Conservation (phyloP, 2,329 filamentous ascomycete species). For the Aspergillus viridinutans region DNA sequence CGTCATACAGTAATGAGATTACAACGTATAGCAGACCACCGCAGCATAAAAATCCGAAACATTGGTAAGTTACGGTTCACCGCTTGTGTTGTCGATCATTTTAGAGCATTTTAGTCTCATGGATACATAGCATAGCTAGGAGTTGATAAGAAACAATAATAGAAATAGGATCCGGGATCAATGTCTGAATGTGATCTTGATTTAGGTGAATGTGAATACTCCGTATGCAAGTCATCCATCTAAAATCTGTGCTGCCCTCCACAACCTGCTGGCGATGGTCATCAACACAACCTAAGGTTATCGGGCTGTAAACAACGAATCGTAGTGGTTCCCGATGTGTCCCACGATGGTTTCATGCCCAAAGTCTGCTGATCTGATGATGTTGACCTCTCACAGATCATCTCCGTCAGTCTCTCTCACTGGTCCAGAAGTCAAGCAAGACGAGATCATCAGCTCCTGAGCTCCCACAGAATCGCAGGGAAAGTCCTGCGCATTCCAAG, state of each 20-base stretch:
- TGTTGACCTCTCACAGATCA: neutral
- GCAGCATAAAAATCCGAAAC: neutral
- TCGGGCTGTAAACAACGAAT: neutral
- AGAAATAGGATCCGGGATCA: neutral
- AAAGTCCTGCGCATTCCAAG: neutral
- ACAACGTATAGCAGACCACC: neutral
- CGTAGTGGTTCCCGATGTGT: neutral
- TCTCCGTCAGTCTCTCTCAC: neutral
- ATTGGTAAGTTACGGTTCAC: neutral
- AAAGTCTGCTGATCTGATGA: neutral
- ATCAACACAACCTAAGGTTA: neutral
- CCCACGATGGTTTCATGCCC: neutral
- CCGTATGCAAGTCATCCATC: neutral
- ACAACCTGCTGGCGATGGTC: neutral
- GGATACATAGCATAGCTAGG: neutral
- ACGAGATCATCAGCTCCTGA: neutral
- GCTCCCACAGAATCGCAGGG: neutral
- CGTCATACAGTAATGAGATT: neutral
- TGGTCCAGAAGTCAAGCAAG: neutral
- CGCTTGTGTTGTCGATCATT: neutral
- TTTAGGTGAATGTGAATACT: neutral
- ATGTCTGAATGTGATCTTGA: neutral
- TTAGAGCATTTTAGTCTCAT: neutral
- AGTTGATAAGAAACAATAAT: neutral
- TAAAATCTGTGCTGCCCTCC: neutral